Conservation (phyloP, 495 filamentous ascomycete genomes). For the Penicillium paradoxum region DNA sequence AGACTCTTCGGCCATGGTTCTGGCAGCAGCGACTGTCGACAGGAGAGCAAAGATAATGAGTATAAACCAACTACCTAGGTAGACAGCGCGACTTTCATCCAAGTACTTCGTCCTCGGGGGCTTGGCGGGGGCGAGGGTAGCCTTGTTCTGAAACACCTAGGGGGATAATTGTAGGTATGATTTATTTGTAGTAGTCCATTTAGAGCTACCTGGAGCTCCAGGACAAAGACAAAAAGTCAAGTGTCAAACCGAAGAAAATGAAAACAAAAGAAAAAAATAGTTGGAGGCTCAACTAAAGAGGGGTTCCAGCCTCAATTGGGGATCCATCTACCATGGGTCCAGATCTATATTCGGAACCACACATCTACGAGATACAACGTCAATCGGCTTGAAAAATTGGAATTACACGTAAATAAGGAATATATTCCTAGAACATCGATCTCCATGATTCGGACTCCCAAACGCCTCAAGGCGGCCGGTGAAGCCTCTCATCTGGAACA, state of each 20-base stretch:
- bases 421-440: slow-evolving; percentile 16
- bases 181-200: no score
- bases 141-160: background rate
- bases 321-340: background rate
- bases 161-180: background rate
- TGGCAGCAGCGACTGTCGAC: background rate
- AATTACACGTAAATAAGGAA: background rate
- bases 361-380: background rate
- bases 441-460: slow-evolving; percentile 17
- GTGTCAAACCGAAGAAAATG: background rate
- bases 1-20: slow-evolving; percentile 32
- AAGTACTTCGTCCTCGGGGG: slow-evolving; percentile 5
- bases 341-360: slow-evolving; percentile 1
- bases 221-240: background rate
- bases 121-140: slow-evolving; percentile 20
- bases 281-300: slow-evolving; percentile 2
- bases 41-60: background rate
- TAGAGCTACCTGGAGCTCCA: background rate
- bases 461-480: slow-evolving; percentile 20
- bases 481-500: slow-evolving; percentile 19
- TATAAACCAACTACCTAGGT: background rate
- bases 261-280: background rate
- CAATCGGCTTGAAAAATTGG: background rate
- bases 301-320: background rate
- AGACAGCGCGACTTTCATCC: background rate